These are phyloP conservation scores for Myrica gale DNA, from an alignment of 306 rosid genomes.

Conservation along the genomic window DNA sequence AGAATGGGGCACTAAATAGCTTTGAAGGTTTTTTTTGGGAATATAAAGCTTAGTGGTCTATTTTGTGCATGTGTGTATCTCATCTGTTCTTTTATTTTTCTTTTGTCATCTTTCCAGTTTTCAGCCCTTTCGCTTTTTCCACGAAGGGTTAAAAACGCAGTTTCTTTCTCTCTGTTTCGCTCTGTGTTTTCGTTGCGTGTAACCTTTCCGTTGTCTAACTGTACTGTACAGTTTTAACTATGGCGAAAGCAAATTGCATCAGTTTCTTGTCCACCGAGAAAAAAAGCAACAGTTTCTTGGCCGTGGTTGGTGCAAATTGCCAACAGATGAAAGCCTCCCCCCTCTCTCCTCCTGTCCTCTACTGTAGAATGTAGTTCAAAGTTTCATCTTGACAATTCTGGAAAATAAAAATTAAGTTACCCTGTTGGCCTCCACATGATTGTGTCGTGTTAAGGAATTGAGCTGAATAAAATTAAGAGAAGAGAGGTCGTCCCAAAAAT, in stretches of 20 bases:
- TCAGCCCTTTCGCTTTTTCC: conserved; percentile 48
- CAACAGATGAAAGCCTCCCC: neutral
- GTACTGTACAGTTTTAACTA: conserved; percentile 43
- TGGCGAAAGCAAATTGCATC: conserved; percentile 19
- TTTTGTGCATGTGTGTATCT: conserved; percentile 10
- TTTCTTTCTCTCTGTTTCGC: conserved; percentile 6
- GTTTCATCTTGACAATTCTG: too few relatives aligned
- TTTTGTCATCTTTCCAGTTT: neutral
- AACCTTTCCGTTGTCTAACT: conserved; percentile 10
- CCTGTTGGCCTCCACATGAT: neutral
- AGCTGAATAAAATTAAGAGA: too few relatives aligned
- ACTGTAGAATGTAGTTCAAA: neutral
- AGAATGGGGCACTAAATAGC: conserved; percentile 21
- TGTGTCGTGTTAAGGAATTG: neutral
- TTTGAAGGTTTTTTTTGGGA: conserved; percentile 52
- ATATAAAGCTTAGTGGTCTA: conserved; percentile 10
- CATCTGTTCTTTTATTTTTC: neutral
- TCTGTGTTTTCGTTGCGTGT: conserved; percentile 11
- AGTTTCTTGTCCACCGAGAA: too few relatives aligned
- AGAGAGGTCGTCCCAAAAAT: too few relatives aligned
- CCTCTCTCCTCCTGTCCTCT: neutral
- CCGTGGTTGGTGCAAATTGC: conserved; percentile 10
- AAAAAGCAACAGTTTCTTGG: conserved; percentile 17
- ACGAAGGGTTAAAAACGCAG: conserved; percentile 28
- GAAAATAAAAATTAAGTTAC: neutral